Percentiles rank a stretch among this genome's conserved stretches.
These are phyloP conservation scores for Kluyveromyces lactis DNA, from an alignment of 805 yeast genomes.

Conservation along the genomic window DNA sequence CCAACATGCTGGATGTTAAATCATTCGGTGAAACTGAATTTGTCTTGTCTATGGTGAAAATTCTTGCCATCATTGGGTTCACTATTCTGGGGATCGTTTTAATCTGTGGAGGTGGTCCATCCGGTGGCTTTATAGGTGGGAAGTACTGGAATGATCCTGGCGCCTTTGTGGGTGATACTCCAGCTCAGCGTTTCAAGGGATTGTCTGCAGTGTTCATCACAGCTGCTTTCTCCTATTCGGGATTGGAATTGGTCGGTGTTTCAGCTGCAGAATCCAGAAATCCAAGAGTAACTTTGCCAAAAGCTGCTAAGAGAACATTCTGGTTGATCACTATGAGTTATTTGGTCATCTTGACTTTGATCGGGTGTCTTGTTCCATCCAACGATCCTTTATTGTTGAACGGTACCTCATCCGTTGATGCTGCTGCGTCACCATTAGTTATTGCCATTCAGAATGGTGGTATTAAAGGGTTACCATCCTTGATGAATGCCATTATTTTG, in stretches of 20 bases:
- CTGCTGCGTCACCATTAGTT: conserved; percentile 66
- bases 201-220: conserved; percentile 65
- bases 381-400: conserved; percentile 41
- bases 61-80: conserved; percentile 41
- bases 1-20: conserved; percentile 46
- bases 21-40: conserved; percentile 54
- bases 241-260: conserved; percentile 65
- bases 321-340: conserved; percentile 74
- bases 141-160: conserved; percentile 49
- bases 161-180: conserved; percentile 42
- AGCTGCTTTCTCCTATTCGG: conserved; percentile 71
- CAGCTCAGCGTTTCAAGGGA: conserved; percentile 42
- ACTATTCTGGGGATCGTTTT: conserved; percentile 40
- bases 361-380: conserved; percentile 63
- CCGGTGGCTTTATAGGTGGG: conserved; percentile 40
- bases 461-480: conserved; percentile 56
- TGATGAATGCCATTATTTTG: conserved; percentile 63
- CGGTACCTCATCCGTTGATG: conserved; percentile 42
- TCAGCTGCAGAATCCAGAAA: conserved; percentile 71
- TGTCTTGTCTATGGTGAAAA: conserved; percentile 38
- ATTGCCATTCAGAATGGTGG: conserved; percentile 63
- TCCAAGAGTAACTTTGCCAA: conserved; percentile 60
- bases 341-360: conserved; percentile 46
- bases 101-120: conserved; percentile 48
- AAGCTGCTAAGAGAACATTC: conserved; percentile 73